Conservation (phyloP, 2,329 filamentous ascomycete genomes). For the Raffaelea arxii region DNA sequence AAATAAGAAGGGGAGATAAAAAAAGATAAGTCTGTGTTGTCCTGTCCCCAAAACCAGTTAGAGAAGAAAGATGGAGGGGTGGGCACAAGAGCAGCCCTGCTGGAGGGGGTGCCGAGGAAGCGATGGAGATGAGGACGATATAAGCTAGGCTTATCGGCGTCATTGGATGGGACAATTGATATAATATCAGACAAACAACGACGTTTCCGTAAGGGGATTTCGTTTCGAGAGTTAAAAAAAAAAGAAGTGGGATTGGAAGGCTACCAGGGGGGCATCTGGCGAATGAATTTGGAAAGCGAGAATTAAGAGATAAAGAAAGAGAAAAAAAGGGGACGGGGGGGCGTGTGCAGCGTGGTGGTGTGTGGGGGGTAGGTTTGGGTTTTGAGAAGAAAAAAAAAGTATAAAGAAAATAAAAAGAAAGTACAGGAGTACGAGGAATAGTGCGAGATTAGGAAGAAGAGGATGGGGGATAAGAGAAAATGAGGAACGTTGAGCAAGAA, state of each 20-base stretch:
- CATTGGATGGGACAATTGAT: constrained; percentile 30
- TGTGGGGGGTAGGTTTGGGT: background rate
- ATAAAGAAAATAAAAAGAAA: no score
- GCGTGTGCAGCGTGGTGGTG: background rate
- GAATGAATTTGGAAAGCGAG: background rate
- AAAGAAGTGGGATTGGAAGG: constrained; percentile 5
- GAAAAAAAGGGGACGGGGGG: constrained; percentile 3
- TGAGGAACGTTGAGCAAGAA: background rate
- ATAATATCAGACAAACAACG: constrained; percentile 13
- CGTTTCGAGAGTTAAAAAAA: background rate
- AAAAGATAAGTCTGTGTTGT: background rate
- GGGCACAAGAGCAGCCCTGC: background rate
- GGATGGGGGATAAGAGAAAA: background rate
- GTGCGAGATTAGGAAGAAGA: background rate
- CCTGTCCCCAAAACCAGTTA: background rate
- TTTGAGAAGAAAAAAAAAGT: no score
- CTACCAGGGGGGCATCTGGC: background rate
- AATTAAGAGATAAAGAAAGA: constrained; percentile 10
- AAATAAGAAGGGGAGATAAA: background rate
- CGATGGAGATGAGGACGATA: constrained; percentile 44
- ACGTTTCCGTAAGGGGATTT: constrained; percentile 4
- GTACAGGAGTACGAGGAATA: no score
- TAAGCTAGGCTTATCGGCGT: constrained; percentile 49
- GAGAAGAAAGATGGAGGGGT: constrained; percentile 1
- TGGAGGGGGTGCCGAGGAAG: constrained; percentile 29